Conservation (phyloP, 2,329 filamentous ascomycete genomes). For the Didymella exigua region DNA sequence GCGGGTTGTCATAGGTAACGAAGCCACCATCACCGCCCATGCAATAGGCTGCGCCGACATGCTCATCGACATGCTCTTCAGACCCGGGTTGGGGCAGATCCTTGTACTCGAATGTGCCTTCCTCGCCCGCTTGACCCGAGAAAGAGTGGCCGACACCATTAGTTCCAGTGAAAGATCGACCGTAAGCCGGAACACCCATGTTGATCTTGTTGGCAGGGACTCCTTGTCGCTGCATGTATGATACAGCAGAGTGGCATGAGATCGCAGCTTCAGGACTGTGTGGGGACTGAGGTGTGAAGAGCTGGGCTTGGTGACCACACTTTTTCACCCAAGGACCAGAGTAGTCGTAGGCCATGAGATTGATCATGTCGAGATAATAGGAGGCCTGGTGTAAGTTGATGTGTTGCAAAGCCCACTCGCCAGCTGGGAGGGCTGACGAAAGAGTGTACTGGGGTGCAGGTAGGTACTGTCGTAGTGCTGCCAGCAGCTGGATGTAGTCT, state of each 20-base stretch:
- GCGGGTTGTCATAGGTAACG: conserved; percentile 78
- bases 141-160: conserved; percentile 68
- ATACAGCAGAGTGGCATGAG: conserved; percentile 70
- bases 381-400: conserved; percentile 70
- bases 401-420: conserved; percentile 67
- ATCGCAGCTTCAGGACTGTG: conserved; percentile 61
- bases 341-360: conserved; percentile 83
- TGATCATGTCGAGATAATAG: conserved; percentile 73
- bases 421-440: conserved; percentile 74
- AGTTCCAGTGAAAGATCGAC: conserved; percentile 73
- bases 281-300: conserved; percentile 63
- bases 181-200: conserved; percentile 76
- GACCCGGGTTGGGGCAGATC: conserved; percentile 67
- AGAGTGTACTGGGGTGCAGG: conserved; percentile 71
- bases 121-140: conserved; percentile 59
- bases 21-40: conserved; percentile 76
- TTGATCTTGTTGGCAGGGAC: conserved; percentile 75
- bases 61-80: conserved; percentile 70
- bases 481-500: conserved; percentile 73
- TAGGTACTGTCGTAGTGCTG: conserved; percentile 69
- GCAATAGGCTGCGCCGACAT: conserved; percentile 72
- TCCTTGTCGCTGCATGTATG: conserved; percentile 68
- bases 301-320: conserved; percentile 76
- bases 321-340: conserved; percentile 71
- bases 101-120: conserved; percentile 76